A percentile compares a stretch with the other conserved stretches of the same genome.
These are phyloP conservation scores for Lepidium africanum DNA, from an alignment of 345 rosid species.

Conservation along the genomic window DNA sequence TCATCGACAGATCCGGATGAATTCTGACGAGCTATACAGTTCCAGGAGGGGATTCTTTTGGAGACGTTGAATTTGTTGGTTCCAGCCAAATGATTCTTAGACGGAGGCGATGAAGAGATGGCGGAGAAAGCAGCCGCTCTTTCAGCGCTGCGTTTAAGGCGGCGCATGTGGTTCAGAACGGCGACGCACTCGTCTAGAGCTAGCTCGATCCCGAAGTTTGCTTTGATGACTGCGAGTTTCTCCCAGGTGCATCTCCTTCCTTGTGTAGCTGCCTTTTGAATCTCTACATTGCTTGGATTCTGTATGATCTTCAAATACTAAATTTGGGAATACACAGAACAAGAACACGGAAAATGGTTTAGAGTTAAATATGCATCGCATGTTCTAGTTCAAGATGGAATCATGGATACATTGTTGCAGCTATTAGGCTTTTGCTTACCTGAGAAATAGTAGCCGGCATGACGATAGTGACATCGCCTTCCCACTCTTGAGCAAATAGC, in stretches of 20 bases:
- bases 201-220: slow-evolving; percentile 89
- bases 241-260: slow-evolving; percentile 99
- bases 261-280: slow-evolving; percentile 79
- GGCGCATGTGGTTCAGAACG: slow-evolving; percentile 89
- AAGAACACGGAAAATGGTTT: neutral
- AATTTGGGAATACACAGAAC: neutral
- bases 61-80: slow-evolving; percentile 63
- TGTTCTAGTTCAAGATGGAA: neutral
- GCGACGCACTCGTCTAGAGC: slow-evolving; percentile 90
- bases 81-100: slow-evolving; percentile 48
- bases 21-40: slow-evolving; percentile 85
- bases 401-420: neutral
- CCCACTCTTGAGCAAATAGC: slow-evolving; percentile 98
- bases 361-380: neutral
- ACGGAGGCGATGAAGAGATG: slow-evolving; percentile 38
- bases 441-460: slow-evolving; percentile 95
- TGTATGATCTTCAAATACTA: slow-evolving; percentile 86
- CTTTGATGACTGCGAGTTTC: slow-evolving; percentile 97
- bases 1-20: slow-evolving; percentile 93
- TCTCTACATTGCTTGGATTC: slow-evolving; percentile 67
- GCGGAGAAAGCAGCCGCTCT: slow-evolving; percentile 63
- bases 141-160: slow-evolving; percentile 76
- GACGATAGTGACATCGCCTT: slow-evolving; percentile 95
- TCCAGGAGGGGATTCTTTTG: slow-evolving; percentile 94
- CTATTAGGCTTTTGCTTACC: slow-evolving; percentile 32